Conservation (phyloP, 225 moss, liverwort and hornwort species). For the Pseudoscleropodium purum region DNA sequence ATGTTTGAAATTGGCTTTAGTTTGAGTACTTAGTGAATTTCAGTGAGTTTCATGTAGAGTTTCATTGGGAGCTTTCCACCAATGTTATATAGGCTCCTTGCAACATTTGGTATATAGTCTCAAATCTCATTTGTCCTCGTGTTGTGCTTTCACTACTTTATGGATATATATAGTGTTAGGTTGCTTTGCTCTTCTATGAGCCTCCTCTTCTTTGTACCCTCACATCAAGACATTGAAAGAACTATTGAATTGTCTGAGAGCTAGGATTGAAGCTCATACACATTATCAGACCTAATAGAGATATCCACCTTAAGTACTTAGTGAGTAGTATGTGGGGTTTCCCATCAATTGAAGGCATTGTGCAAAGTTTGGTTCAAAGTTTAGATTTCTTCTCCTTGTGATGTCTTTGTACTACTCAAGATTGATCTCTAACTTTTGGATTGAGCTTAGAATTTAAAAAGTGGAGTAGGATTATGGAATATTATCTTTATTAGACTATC, state of each 20-base stretch:
- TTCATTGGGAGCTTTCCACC: no score
- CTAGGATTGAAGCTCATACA: fast-evolving
- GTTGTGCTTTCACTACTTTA: not conserved
- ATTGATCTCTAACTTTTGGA: not conserved
- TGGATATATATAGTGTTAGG: not conserved
- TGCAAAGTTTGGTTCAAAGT: not conserved
- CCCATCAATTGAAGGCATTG: not conserved
- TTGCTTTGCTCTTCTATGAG: not conserved
- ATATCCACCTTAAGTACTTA: no score
- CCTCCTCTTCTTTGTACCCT: not conserved
- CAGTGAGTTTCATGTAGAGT: not conserved
- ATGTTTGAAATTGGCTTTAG: not conserved
- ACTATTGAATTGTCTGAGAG: not conserved
- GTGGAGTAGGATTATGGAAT: not conserved
- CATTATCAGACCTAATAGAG: fast-evolving
- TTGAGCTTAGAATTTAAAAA: not conserved
- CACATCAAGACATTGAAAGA: not conserved
- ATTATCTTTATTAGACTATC: not conserved
- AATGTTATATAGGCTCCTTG: fast-evolving
- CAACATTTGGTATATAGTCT: not conserved
- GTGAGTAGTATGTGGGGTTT: no score
- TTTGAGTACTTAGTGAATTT: not conserved
- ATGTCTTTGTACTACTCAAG: not conserved
- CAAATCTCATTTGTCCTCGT: not conserved
- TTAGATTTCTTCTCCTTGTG: not conserved